These are phyloP conservation scores for Ceratobasidium sp. DNA, from an alignment of 1,284 basidiomycete genomes.

Conservation along the genomic window DNA sequence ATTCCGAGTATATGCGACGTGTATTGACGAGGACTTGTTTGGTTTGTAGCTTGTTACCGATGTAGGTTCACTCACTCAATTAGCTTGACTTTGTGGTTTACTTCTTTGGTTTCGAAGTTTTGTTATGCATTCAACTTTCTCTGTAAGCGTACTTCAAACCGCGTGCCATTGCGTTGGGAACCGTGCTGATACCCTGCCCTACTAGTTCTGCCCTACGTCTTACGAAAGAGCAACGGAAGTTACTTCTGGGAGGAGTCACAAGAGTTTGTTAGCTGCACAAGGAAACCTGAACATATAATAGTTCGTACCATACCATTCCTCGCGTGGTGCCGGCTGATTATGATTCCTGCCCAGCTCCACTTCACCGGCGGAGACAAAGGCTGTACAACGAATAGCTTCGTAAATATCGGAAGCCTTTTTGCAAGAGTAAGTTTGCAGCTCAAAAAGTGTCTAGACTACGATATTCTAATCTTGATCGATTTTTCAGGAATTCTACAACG, in stretches of 20 bases:
- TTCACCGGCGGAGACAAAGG: background rate
- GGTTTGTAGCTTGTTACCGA: background rate
- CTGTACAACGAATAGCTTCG: background rate
- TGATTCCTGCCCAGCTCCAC: background rate
- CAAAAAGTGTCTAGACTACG: background rate
- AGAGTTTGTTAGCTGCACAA: background rate
- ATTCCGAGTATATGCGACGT: background rate
- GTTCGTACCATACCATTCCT: background rate
- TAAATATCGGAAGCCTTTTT: background rate
- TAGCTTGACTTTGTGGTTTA: background rate
- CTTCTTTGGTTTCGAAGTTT: background rate
- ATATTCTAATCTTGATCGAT: no score
- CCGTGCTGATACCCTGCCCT: no score
- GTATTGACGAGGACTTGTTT: background rate
- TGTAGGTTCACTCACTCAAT: background rate
- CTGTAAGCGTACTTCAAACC: background rate
- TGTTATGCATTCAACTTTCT: background rate
- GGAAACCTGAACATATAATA: background rate
- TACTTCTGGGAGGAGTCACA: background rate
- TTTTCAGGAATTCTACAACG: conserved; percentile 1
- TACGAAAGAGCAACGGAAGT: background rate
- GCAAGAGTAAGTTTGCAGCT: background rate
- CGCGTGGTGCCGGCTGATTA: background rate
- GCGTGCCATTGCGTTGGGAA: no score
- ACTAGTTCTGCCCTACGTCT: background rate